Evolutionary conservation across 108 stramenopile species (phyloP), one percentile per base, ranked within the genome.

Genomic region (Pseudonitzschia pungens): DNA sequence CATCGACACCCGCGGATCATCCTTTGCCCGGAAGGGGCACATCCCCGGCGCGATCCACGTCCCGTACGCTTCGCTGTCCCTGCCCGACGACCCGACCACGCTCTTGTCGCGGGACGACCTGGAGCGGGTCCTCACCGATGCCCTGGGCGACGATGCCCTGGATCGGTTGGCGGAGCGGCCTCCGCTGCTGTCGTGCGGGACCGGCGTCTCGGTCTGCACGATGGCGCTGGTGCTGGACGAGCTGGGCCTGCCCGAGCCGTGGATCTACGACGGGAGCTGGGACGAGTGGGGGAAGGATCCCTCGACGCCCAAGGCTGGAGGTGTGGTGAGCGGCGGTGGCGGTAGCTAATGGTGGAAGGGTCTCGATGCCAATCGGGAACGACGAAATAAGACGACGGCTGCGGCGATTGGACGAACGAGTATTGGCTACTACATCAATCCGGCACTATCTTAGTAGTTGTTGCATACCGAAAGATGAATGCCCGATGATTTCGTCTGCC

Each of bases 221-320:
- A 53, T 89, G 31, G 84, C 83, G 12, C 65, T 89, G 24, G 88
- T 72, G 8, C 79, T 91, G 56, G 82, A 84, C 33, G 86, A 86
- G 68, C 85, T 86, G 45, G 90, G 90, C 16, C 53, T 83, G 16
- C 69, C 68, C n/a, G 77, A 82, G 32, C 83, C 85, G 45, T 63
- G 43, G 6, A 75, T 91, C 24, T 91, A 86, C 70, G 90, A 91
- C 73, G 90, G 90, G 1, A 86, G 85, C 70, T 91, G 90, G 90
- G 77, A 86, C 52, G 90, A 91, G 45, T 91, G 86, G 86, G 86
- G 84, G 14, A 55, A 68, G 16, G 65, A 81, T 64, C 76, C 82
- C 9, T 42, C 59, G 2, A 80, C 84, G 55, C 87, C 87, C 12
- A 91, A 88, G 41, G 73, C 43, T 29, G 60, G 60, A 22, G 32